Base-by-base conservation (phyloP, 2,329 filamentous ascomycete species). In the Chaetothyriales sp. region DNA sequence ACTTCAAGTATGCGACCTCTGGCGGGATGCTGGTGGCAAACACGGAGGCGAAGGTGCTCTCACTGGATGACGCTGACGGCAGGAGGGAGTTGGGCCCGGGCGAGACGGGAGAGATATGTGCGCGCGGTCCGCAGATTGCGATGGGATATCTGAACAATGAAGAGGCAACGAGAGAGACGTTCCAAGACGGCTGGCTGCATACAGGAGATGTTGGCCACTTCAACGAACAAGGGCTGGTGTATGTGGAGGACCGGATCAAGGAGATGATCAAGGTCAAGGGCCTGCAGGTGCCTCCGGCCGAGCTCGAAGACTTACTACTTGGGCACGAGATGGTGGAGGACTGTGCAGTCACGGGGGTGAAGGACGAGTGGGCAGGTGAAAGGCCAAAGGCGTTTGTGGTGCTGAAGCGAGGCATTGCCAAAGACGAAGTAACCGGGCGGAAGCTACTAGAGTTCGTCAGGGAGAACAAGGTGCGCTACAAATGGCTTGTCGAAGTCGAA, bases 121-220 rank as follows among this genome's bases (percentile, higher is more conserved):
- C 92, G 51, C 80, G 80, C 51, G 87, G 87, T 0, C 86, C 86
- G 0, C 92, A 93, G 55, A 72, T 90, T 32, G 89, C 89, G 67
- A 73, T 77, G 59, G 87, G 84, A 1, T 94, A 90, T 62, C 74
- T 83, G 59, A 85, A 86, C 61, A 84, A 84, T 51, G 75, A 79
- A 0, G 77, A 82, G 53, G 79, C 81, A 2, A 86, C 86, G 2
- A 72, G 71, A 2, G 80, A 86, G 46, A 80, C 83, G 0, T 79
- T 92, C 55, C 57, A 70, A 0, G 70, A 74, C 0, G 74, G 74
- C 0, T 79, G 68, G 61, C 61, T 79, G 47, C 75, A 79, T 52
- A 83, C 80, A 0, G 80, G 86, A 0, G 70, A 93, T 80, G 1
- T 87, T 70, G 80, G 78, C 1, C 45, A 68, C 8, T 73, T 82